A percentile compares a stretch with the other conserved stretches of the same genome.
Conservation (phyloP, 441 rosid genomes). For the Isatis lusitanica region DNA sequence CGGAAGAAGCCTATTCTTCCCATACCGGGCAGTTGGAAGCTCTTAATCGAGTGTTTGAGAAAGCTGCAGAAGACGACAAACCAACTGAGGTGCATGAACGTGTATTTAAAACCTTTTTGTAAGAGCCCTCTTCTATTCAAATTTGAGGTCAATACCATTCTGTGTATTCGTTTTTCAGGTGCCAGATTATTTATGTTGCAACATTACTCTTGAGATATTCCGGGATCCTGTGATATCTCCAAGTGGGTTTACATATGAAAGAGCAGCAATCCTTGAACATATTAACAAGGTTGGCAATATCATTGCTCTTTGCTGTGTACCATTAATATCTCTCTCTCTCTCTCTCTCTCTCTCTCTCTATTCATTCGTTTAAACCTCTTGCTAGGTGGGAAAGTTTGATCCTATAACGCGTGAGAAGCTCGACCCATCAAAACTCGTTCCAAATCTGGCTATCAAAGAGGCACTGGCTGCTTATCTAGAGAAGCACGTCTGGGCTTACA, state of each 20-base stretch:
- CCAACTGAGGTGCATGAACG: slow-evolving; percentile 56
- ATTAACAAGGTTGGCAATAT: slow-evolving; percentile 59
- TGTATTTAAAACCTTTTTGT: not conserved
- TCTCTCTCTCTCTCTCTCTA: not conserved
- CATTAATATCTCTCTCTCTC: not conserved
- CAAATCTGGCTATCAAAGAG: slow-evolving; percentile 82
- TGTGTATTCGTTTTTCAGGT: slow-evolving; percentile 46
- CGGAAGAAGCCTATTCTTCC: slow-evolving; percentile 42
- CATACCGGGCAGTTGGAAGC: slow-evolving; percentile 50
- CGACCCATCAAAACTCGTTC: slow-evolving; percentile 50
- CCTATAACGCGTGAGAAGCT: slow-evolving; percentile 76
- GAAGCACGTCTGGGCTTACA: slow-evolving; percentile 84
- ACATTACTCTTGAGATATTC: slow-evolving; percentile 81
- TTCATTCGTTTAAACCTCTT: not conserved
- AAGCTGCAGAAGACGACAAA: slow-evolving; percentile 67
- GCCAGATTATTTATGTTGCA: slow-evolving; percentile 89
- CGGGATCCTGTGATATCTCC: slow-evolving; percentile 92
- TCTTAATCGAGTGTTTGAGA: slow-evolving; percentile 56
- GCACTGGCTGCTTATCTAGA: slow-evolving; percentile 81
- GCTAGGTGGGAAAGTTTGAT: slow-evolving; percentile 86
- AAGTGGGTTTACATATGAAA: slow-evolving; percentile 87
- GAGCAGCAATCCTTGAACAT: slow-evolving; percentile 85
- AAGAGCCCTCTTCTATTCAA: not conserved
- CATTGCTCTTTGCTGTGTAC: not conserved
- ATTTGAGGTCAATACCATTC: not conserved